These are phyloP conservation scores for Candida tetrigidarum DNA, from an alignment of 1,139 yeast species.

Conservation along the genomic window DNA sequence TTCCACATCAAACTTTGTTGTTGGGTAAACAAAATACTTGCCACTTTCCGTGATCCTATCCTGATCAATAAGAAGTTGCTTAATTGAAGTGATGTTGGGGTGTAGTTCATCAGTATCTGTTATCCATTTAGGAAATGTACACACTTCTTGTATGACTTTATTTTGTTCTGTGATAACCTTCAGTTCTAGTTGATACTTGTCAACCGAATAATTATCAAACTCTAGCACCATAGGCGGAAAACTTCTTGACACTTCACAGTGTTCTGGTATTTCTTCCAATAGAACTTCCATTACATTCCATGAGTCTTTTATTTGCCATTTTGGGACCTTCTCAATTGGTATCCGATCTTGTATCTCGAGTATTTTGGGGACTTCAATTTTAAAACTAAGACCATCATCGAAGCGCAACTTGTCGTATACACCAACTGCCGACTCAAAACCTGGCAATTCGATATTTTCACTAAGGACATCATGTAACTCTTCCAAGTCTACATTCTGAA, in stretches of 20 bases:
- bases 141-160: not conserved
- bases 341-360: not conserved
- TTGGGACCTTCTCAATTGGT: not conserved
- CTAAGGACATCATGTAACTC: not conserved
- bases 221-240: too few species aligned
- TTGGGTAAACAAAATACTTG: slow-evolving; percentile 14
- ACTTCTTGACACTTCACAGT: not conserved
- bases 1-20: slow-evolving; percentile 3
- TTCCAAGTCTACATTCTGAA: not conserved
- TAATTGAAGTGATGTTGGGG: slow-evolving; percentile 4
- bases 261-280: not conserved
- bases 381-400: not conserved
- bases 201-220: not conserved
- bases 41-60: slow-evolving; percentile 11
- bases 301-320: slow-evolving; percentile 8
- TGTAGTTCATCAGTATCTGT: not conserved
- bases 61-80: slow-evolving; percentile 7
- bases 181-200: slow-evolving; percentile 1
- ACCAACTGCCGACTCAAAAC: not conserved
- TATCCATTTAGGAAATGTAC: slow-evolving; percentile 4
- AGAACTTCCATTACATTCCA: slow-evolving; percentile 5
- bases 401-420: not conserved
- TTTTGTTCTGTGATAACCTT: not conserved
- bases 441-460: not conserved
- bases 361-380: not conserved